Evolutionary conservation across 208 protist genomes (phyloP).

Genomic region (Endotrypanum monterogeii): DNA sequence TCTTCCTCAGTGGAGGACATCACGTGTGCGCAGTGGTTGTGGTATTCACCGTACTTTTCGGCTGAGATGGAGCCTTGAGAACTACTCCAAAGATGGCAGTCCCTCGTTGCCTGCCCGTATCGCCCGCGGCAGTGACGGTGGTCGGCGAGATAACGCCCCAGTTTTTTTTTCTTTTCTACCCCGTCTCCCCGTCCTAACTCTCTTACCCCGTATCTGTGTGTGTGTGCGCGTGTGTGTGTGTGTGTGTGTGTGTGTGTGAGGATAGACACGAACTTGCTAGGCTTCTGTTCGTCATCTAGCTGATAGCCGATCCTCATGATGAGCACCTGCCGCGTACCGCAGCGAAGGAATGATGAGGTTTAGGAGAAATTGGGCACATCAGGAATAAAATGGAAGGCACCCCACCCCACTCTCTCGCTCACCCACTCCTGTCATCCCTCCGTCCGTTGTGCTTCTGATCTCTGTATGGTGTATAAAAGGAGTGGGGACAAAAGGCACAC

Average conservation of each 20-base stretch:
- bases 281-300: background rate
- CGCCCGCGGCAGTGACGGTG: background rate
- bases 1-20: conserved; percentile 20
- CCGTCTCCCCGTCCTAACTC: background rate
- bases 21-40: conserved; percentile 47
- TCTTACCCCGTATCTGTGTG: no score
- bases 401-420: background rate
- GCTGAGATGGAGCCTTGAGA: conserved; percentile 23
- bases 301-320: background rate
- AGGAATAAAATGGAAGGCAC: no score
- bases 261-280: background rate
- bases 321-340: background rate
- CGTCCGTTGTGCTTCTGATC: background rate
- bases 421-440: background rate
- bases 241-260: background rate
- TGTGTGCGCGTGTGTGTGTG: background rate
- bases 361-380: background rate
- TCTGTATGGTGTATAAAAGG: no score
- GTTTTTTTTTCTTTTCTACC: background rate
- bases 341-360: background rate
- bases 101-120: background rate
- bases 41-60: conserved; percentile 59
- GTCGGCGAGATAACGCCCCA: background rate
- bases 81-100: background rate
- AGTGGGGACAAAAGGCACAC: no score